Conservation (phyloP, 1,284 basidiomycete genomes). For the Marasmius sp. region DNA sequence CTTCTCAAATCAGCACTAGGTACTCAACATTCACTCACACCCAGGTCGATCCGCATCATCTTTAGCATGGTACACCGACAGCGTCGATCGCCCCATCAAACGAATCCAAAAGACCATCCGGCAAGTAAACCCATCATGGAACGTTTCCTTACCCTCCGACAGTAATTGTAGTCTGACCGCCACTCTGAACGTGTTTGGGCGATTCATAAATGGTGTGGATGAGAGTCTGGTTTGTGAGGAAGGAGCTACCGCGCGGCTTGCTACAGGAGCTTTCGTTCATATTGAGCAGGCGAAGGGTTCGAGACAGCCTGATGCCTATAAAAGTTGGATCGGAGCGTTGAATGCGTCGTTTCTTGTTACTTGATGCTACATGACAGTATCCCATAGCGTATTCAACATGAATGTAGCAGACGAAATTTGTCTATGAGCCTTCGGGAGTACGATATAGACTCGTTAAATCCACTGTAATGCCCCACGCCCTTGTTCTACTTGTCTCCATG, state of each 20-base stretch:
- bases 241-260: constrained; percentile 22
- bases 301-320: constrained; percentile 23
- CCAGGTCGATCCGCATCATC: constrained; percentile 17
- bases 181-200: constrained; percentile 42
- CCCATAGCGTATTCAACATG: no score
- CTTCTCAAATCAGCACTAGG: background rate
- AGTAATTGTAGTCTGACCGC: constrained; percentile 39
- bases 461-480: no score
- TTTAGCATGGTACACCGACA: constrained; percentile 22
- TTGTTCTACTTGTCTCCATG: no score
- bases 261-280: constrained; percentile 40
- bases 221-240: constrained; percentile 29
- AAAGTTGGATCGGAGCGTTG: constrained; percentile 34
- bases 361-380: background rate
- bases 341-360: constrained; percentile 26
- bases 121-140: constrained; percentile 31
- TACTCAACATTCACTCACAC: background rate
- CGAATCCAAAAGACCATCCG: constrained; percentile 31
- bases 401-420: no score
- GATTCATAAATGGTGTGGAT: constrained; percentile 37
- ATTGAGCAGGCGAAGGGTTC: constrained; percentile 36
- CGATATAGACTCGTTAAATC: no score
- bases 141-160: constrained; percentile 36
- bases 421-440: no score
- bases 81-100: constrained; percentile 31